A percentile compares a stretch with the other conserved stretches of the same genome.
Evolutionary conservation across 257 asterid species (phyloP).

Genomic region (Solanum virginianum): DNA sequence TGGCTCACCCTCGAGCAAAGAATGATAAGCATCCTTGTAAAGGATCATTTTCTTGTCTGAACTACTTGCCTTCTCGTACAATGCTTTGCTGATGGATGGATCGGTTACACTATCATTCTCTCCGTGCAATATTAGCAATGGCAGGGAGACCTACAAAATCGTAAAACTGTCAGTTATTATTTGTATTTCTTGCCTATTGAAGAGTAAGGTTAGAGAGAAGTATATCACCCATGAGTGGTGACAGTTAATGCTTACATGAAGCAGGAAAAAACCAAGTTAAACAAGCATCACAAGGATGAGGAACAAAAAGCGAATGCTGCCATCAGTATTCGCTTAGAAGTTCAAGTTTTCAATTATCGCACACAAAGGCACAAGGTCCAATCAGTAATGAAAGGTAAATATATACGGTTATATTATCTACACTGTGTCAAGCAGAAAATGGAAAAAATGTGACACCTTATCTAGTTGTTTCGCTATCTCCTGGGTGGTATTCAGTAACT

Average conservation of each 20-base stretch:
- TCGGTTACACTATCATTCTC: slow-evolving; percentile 50
- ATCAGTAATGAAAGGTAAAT: background rate
- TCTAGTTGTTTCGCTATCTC: slow-evolving; percentile 62
- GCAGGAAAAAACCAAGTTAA: background rate
- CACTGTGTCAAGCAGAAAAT: background rate
- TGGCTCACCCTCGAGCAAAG: slow-evolving; percentile 56
- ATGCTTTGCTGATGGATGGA: slow-evolving; percentile 42
- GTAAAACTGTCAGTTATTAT: background rate
- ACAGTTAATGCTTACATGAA: background rate
- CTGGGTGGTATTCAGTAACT: slow-evolving; percentile 63
- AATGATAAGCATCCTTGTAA: slow-evolving; percentile 33
- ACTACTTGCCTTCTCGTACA: slow-evolving; percentile 55
- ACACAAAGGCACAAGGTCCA: background rate
- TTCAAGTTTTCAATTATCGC: background rate
- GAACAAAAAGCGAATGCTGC: background rate
- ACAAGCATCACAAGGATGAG: background rate
- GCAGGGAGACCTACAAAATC: slow-evolving; percentile 33
- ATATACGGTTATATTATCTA: background rate
- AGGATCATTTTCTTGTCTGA: slow-evolving; percentile 43
- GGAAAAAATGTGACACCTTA: slow-evolving; percentile 26
- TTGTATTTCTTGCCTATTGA: background rate
- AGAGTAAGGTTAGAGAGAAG: background rate
- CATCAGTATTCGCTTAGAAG: background rate
- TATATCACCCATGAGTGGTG: background rate
- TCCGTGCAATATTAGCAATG: slow-evolving; percentile 55